A percentile compares a stretch with the other conserved stretches of the same genome.
Conservation (phyloP, 805 yeast genomes). For the Blastobotrys mokoenaii region DNA sequence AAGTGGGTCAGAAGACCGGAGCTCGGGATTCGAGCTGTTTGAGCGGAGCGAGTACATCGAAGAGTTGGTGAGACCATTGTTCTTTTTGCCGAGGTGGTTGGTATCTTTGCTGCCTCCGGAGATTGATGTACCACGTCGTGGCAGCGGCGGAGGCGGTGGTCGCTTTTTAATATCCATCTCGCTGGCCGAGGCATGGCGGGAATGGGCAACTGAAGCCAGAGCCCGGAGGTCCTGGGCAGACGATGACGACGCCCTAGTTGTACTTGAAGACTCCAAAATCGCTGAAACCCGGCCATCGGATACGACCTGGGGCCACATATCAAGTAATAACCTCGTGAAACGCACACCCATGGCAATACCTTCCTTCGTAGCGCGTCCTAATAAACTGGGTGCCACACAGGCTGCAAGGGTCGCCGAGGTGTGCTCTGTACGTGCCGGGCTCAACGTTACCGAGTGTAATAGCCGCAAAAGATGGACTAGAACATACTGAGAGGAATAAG, state of each 20-base stretch:
- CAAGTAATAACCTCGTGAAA: conserved; percentile 44
- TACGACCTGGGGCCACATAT: conserved; percentile 38
- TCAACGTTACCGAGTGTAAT: conserved; percentile 35
- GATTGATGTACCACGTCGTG: neutral
- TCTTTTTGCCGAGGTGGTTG: too few species aligned
- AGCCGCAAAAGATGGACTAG: conserved; percentile 39
- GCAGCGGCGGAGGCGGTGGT: neutral
- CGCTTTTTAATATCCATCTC: neutral
- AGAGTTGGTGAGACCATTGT: neutral
- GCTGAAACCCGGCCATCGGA: too few species aligned
- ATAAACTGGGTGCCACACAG: conserved; percentile 45
- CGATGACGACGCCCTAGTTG: neutral
- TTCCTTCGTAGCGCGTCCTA: conserved; percentile 43
- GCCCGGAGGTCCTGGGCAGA: neutral
- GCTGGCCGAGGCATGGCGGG: neutral
- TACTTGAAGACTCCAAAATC: neutral
- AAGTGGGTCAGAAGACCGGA: conserved; percentile 1
- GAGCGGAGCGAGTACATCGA: neutral
- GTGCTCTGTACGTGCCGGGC: conserved; percentile 31
- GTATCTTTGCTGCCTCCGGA: too few species aligned
- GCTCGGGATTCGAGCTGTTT: conserved; percentile 5
- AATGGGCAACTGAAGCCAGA: neutral
- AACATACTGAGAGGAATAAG: conserved; percentile 19
- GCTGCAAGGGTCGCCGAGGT: conserved; percentile 36
- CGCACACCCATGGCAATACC: conserved; percentile 43